Evolutionary conservation across 306 rosid species (phyloP).

Genomic region (Pachyrhizus erosus): DNA sequence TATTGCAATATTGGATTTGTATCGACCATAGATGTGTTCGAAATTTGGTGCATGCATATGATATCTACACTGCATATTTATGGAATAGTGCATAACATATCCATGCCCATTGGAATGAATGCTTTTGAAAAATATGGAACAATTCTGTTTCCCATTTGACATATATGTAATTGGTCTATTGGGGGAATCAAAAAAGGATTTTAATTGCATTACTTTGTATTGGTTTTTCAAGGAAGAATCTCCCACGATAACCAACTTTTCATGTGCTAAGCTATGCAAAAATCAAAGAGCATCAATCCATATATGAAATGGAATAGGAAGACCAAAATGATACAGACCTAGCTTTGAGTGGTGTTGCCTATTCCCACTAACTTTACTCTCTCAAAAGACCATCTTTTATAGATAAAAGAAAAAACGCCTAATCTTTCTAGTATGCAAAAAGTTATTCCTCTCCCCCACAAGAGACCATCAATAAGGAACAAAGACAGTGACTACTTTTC

Average conservation of each 20-base stretch:
- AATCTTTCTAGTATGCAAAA: slow-evolving; percentile 74
- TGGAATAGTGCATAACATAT: slow-evolving; percentile 19
- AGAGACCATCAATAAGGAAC: slow-evolving; percentile 74
- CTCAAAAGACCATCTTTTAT: slow-evolving; percentile 65
- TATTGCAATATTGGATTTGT: slow-evolving; percentile 1
- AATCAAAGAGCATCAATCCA: slow-evolving; percentile 31
- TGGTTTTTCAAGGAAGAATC: slow-evolving; percentile 44
- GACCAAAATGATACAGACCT: slow-evolving; percentile 34
- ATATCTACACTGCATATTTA: slow-evolving; percentile 1
- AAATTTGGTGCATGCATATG: slow-evolving; percentile 36
- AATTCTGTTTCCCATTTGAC: slow-evolving; percentile 43
- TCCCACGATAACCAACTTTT: slow-evolving; percentile 36
- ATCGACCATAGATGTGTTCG: slow-evolving; percentile 27
- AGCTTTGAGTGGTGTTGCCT: slow-evolving; percentile 57
- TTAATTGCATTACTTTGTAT: slow-evolving; percentile 10
- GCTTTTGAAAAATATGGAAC: slow-evolving; percentile 34
- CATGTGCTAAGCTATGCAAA: slow-evolving; percentile 35
- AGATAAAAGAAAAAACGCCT: slow-evolving; percentile 43
- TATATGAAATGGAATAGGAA: slow-evolving; percentile 24
- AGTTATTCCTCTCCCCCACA: slow-evolving; percentile 95
- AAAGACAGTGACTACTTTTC: slow-evolving; percentile 70
- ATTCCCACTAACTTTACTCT: slow-evolving; percentile 63
- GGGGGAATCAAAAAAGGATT: slow-evolving; percentile 44
- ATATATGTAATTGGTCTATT: slow-evolving; percentile 40
- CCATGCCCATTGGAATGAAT: slow-evolving; percentile 31